Conservation (phyloP, 2,329 filamentous ascomycete genomes). For the Cordyceps fumosorosea region DNA sequence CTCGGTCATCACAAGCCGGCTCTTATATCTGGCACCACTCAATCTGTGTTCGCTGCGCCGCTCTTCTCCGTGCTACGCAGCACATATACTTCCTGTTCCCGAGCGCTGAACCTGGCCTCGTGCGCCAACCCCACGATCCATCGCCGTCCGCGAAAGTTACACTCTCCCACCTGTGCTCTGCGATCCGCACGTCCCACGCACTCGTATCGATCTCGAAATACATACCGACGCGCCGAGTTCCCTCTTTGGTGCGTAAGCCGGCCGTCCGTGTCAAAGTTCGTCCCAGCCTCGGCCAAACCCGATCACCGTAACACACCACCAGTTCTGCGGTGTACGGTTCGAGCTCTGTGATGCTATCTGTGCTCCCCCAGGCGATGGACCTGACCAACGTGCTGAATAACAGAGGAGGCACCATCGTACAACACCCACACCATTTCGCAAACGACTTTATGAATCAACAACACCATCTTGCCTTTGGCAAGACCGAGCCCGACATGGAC, state of each 20-base stretch:
- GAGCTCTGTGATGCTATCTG: slow-evolving; percentile 30
- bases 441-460: slow-evolving; percentile 27
- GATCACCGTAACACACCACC: slow-evolving; percentile 5
- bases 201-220: not conserved
- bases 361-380: slow-evolving; percentile 44
- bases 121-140: slow-evolving; percentile 8
- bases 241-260: not conserved
- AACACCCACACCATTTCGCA: slow-evolving; percentile 26
- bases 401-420: slow-evolving; percentile 32
- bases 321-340: slow-evolving; percentile 10
- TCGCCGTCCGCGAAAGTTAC: not conserved
- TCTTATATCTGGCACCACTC: slow-evolving; percentile 5
- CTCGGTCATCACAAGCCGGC: not conserved
- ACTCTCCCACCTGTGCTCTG: not conserved
- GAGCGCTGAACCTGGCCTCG: slow-evolving; percentile 4
- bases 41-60: not conserved
- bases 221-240: not conserved
- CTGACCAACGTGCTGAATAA: slow-evolving; percentile 48
- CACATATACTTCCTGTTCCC: not conserved
- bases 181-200: not conserved
- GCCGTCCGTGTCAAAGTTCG: not conserved
- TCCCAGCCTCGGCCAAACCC: not conserved
- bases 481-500: slow-evolving; percentile 38
- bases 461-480: slow-evolving; percentile 27
- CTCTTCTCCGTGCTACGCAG: slow-evolving; percentile 1